Percentiles rank a stretch among this genome's conserved stretches.
Conservation (phyloP, 176 grass and related monocot species). For the Oryza nivara region DNA sequence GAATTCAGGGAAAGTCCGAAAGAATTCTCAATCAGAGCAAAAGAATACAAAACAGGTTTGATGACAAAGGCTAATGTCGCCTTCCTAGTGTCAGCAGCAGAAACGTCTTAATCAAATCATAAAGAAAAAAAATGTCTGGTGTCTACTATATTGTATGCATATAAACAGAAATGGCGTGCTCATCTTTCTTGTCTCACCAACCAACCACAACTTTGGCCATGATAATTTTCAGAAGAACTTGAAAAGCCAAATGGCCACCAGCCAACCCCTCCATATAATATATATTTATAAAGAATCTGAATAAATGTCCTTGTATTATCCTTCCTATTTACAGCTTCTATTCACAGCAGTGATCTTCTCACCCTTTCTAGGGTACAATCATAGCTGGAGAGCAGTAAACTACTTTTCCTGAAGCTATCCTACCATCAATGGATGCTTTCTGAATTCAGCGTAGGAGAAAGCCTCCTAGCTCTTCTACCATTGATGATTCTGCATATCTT, state of each 20-base stretch:
- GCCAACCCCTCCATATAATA: conserved; percentile 2
- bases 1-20: not conserved
- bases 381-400: conserved; percentile 14
- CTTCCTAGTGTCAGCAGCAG: not conserved
- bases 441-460: conserved; percentile 3
- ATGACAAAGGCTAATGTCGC: not conserved
- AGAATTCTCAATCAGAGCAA: not conserved
- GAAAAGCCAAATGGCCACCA: not conserved
- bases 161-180: not conserved
- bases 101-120: not conserved
- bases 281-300: conserved; percentile 2
- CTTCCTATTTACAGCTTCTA: conserved; percentile 46
- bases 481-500: too few species aligned
- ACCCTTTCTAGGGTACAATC: conserved; percentile 10
- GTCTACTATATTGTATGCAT: not conserved
- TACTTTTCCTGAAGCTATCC: not conserved
- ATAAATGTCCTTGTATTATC: not conserved
- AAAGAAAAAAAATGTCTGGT: not conserved
- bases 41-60: not conserved
- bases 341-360: conserved; percentile 13
- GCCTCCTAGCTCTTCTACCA: conserved; percentile 16
- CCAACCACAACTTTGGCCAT: conserved; percentile 9
- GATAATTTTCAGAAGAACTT: not conserved
- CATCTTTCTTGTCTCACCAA: not conserved
- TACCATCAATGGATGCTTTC: not conserved